Percentiles rank a stretch among this genome's conserved stretches.
Conservation (phyloP, 139 green algal genomes). For the Parachlorella kessleri region DNA sequence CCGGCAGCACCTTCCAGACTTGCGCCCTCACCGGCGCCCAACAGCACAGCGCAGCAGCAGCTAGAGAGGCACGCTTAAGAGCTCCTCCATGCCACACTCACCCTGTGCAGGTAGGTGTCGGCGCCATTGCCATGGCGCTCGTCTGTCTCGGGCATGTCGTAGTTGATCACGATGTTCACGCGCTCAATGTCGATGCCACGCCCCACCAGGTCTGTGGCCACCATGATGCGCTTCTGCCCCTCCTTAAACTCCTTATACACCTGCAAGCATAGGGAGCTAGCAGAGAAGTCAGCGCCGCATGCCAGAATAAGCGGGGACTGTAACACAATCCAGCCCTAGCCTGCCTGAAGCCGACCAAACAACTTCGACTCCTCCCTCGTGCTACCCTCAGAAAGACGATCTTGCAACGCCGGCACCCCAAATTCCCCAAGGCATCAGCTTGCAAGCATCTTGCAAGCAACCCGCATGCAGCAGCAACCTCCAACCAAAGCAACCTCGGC, state of each 20-base stretch:
- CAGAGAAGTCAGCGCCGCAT: background rate
- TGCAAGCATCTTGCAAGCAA: too few species aligned
- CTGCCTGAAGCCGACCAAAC: background rate
- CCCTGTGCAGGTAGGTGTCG: slow-evolving; percentile 98
- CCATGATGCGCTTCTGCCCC: slow-evolving; percentile 96
- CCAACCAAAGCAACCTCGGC: too few species aligned
- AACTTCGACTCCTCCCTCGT: background rate
- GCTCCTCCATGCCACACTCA: too few species aligned
- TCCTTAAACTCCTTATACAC: slow-evolving; percentile 98
- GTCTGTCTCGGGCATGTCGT: slow-evolving; percentile 98
- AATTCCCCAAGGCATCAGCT: too few species aligned
- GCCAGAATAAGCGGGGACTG: background rate
- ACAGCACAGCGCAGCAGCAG: background rate
- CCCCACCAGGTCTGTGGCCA: slow-evolving; percentile 97
- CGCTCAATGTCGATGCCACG: slow-evolving; percentile 99
- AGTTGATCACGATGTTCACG: slow-evolving; percentile 99
- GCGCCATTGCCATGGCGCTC: slow-evolving; percentile 89
- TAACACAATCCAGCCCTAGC: background rate
- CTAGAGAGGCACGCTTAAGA: background rate
- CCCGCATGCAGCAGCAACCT: too few species aligned
- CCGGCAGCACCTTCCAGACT: background rate
- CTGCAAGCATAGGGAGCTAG: slow-evolving; percentile 18
- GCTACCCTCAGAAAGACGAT: too few species aligned
- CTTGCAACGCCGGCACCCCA: too few species aligned
- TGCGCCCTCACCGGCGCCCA: background rate